These are phyloP conservation scores for Bruguiera sexangula DNA, from an alignment of 345 rosid genomes.

Conservation along the genomic window DNA sequence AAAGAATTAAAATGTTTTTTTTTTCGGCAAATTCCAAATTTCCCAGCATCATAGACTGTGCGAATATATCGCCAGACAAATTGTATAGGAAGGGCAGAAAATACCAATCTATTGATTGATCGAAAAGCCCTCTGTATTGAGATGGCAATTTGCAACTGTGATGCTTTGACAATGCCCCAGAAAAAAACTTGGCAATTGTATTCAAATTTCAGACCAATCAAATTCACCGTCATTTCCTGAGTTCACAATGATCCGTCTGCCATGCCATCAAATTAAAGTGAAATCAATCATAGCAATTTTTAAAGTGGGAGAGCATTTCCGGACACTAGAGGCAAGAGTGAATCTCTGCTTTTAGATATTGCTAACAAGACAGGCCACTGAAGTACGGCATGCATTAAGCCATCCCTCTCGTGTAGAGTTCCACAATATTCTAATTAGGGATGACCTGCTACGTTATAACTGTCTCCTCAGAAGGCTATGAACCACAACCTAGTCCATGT, in stretches of 20 bases:
- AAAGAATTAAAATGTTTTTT: too few relatives aligned
- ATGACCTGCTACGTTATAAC: not conserved
- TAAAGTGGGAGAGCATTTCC: not conserved
- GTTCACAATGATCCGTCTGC: not conserved
- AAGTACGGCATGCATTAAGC: slow-evolving; percentile 13
- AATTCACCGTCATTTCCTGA: not conserved
- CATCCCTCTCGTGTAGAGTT: slow-evolving; percentile 3
- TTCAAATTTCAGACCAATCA: not conserved
- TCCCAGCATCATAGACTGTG: too few relatives aligned
- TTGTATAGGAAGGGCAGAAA: too few relatives aligned
- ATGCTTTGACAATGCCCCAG: too few relatives aligned
- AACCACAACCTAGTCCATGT: not conserved
- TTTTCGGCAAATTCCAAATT: too few relatives aligned
- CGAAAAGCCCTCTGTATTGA: too few relatives aligned
- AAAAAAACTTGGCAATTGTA: too few relatives aligned
- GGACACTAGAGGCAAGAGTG: slow-evolving; percentile 3
- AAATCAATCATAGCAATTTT: not conserved
- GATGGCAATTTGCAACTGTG: too few relatives aligned
- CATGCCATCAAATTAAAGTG: not conserved
- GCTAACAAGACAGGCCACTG: slow-evolving; percentile 11
- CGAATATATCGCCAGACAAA: too few relatives aligned
- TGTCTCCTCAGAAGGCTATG: not conserved
- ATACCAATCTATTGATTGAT: too few relatives aligned
- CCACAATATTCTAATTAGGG: not conserved
- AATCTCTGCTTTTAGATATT: slow-evolving; percentile 8